Conservation (phyloP, 225 moss, liverwort and hornwort species). For the Asterella californica region DNA sequence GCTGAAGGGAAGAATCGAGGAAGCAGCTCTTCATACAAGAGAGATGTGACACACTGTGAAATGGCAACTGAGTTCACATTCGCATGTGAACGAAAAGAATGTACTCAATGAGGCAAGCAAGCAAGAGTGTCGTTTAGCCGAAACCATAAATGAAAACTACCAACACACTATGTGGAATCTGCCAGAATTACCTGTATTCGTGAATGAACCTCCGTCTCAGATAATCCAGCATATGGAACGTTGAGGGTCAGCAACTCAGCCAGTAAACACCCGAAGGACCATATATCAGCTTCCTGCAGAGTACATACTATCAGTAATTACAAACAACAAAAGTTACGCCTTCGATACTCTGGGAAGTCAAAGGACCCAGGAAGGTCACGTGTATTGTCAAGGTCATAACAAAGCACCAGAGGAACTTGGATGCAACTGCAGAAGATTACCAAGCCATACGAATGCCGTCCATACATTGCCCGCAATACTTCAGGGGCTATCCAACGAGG, state of each 20-base stretch:
- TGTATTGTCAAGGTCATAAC: neutral
- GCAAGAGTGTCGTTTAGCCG: neutral
- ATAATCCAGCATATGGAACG: conserved; percentile 73
- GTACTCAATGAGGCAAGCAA: no score
- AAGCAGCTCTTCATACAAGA: no score
- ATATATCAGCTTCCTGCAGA: conserved; percentile 82
- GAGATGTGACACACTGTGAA: no score
- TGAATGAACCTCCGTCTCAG: conserved; percentile 74
- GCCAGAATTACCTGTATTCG: conserved; percentile 60
- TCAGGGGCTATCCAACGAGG: conserved; percentile 98
- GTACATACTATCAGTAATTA: neutral
- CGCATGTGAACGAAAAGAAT: no score
- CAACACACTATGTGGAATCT: neutral
- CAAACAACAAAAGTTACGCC: neutral
- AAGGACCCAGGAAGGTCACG: neutral
- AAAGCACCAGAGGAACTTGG: neutral
- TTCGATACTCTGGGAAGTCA: neutral
- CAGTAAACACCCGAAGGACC: conserved; percentile 90
- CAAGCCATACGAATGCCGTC: conserved; percentile 74
- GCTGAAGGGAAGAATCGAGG: no score
- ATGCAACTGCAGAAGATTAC: conserved; percentile 28
- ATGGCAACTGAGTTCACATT: no score
- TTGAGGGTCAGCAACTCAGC: conserved; percentile 78
- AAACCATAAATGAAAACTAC: neutral
- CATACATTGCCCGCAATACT: conserved; percentile 90